Base-by-base conservation (phyloP, 2,329 filamentous ascomycete species). In the Ceratocystis colombiana region DNA sequence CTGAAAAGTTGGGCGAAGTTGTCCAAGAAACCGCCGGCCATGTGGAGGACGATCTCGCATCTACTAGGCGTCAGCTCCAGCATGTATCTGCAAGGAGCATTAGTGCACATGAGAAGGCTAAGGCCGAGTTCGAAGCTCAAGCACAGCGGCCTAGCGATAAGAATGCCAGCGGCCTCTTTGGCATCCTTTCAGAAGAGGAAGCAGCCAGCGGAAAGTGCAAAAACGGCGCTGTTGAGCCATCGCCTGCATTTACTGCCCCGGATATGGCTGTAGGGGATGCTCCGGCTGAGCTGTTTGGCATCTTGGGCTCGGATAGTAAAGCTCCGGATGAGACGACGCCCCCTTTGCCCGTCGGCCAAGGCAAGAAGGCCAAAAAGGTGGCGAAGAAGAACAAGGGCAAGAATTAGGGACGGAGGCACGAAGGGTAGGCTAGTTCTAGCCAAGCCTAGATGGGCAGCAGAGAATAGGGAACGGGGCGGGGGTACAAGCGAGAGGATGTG, bases 361-460 rank as follows among this genome's bases (percentile, higher is more conserved):
- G 45, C 28, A 68, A 68, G 37, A 68, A 61, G 28, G 41, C n/a
- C 37, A 68, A 61, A 61, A 68, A 68, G 37, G 10, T 17, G 10
- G 61, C 30, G 1, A 68, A 68, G 66, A 65, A 64, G 55, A 63
- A 57, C 53, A 57, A 57, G 37, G 61, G 33, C n/a, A 67, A 68
- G 59, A 59, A 64, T 25, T 65, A 57, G 22, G n/a, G 20, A 22
- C 20, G 48, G n/a, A 25, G 22, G 20, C 8, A 8, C 17, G 10
- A 10, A 10, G 25, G 22, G 37, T 12, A 37, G 37, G 37, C 37
- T 15, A 41, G 37, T 41, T 3, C 4, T 41, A 10, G 10, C 37
- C 10, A 41, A 41, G 37, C 37, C 37, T 15, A 41, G 37, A 15
- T 41, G 10, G 10, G 10, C 8, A 15, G 37, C 37, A 12, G 37